A percentile compares a stretch with the other conserved stretches of the same genome.
These are phyloP conservation scores for Strigomonas oncopelti DNA, from an alignment of 208 protist species.

Conservation along the genomic window DNA sequence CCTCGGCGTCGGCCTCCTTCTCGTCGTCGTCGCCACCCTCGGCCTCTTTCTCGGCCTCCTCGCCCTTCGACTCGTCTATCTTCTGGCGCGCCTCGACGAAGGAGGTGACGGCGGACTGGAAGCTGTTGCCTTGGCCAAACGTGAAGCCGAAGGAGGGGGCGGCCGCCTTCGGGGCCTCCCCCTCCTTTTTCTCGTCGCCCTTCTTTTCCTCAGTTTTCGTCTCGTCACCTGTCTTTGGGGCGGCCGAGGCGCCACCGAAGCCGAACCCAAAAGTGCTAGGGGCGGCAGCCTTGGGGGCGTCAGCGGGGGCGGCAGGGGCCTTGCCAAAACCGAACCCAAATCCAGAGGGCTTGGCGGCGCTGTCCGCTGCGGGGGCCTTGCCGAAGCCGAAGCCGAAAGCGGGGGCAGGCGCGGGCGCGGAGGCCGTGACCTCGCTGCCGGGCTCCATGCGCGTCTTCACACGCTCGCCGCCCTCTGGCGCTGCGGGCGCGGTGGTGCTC, in stretches of 20 bases:
- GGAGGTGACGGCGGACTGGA: slow-evolving; percentile 2
- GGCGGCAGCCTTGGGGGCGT: background rate
- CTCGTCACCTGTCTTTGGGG: background rate
- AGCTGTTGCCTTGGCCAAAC: slow-evolving; percentile 1
- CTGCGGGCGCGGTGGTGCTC: too few species aligned
- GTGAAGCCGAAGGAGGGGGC: background rate
- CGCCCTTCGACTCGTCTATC: background rate
- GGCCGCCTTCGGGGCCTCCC: background rate
- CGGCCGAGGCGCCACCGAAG: too few species aligned
- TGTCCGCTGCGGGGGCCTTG: background rate
- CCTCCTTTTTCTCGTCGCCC: background rate
- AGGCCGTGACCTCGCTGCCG: background rate
- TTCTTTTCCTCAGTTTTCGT: background rate
- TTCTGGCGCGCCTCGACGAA: slow-evolving; percentile 5
- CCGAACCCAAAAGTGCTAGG: background rate
- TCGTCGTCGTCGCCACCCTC: background rate
- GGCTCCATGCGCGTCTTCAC: background rate
- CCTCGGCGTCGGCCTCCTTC: background rate
- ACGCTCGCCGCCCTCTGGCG: background rate
- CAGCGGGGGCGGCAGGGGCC: too few species aligned
- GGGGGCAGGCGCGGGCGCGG: background rate
- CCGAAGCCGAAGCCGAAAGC: slow-evolving; percentile 2
- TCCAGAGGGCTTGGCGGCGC: background rate
- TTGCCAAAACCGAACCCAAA: background rate
- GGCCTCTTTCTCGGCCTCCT: background rate